Conservation (phyloP, 129 eudicot genomes). For the Solidago caesia region DNA sequence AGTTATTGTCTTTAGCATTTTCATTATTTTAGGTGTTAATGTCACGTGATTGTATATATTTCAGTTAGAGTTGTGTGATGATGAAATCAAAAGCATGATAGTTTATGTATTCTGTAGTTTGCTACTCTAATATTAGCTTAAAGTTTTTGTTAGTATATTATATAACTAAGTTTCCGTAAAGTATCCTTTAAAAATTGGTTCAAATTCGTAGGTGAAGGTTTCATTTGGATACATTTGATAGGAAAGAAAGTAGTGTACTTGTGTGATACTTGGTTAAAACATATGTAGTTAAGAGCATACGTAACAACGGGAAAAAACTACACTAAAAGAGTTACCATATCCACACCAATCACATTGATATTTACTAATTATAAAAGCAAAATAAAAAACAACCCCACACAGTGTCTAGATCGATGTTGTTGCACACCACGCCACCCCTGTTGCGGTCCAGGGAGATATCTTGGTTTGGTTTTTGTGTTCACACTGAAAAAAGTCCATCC, state of each 20-base stretch:
- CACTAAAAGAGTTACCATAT: not conserved
- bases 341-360: not conserved
- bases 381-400: no score
- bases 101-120: not conserved
- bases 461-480: no score
- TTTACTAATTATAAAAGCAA: no score
- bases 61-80: constrained; percentile 2
- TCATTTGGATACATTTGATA: not conserved
- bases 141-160: not conserved
- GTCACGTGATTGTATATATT: not conserved
- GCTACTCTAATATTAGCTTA: constrained; percentile 5
- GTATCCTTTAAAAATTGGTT: not conserved
- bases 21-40: not conserved
- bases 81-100: not conserved
- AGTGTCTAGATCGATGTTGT: no score
- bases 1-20: not conserved
- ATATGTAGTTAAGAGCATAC: no score
- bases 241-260: not conserved
- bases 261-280: constrained; percentile 6
- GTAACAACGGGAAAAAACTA: no score
- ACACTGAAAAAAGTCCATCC: no score
- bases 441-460: no score
- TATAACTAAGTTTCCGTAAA: not conserved
- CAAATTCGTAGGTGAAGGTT: not conserved
- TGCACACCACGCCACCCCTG: no score